Conservation (phyloP, 305 asterid genomes). For the Withania somnifera region DNA sequence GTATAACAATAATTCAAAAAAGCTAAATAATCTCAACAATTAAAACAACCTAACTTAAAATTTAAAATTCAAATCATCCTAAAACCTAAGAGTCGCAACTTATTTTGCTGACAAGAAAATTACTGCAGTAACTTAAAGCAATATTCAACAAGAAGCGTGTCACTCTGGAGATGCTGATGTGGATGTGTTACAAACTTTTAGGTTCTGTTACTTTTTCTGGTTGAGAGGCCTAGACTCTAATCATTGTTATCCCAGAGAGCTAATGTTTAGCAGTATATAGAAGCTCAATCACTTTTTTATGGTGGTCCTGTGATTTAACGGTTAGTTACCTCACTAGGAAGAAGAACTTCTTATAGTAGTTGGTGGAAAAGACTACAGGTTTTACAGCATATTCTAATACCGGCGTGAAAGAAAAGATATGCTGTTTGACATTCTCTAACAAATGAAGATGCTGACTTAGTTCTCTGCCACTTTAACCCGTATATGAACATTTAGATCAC, state of each 20-base stretch:
- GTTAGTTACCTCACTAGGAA: not conserved
- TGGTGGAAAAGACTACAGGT: not conserved
- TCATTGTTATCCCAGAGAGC: not conserved
- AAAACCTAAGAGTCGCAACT: too few species aligned
- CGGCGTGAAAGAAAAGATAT: not conserved
- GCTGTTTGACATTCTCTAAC: not conserved
- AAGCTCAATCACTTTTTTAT: not conserved
- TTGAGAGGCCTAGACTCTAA: not conserved
- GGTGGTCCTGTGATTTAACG: not conserved
- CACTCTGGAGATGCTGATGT: not conserved
- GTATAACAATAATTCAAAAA: too few species aligned
- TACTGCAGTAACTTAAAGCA: too few species aligned
- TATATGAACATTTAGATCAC: not conserved
- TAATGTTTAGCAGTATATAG: not conserved
- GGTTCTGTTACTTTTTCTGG: not conserved
- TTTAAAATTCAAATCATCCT: too few species aligned
- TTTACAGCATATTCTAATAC: not conserved
- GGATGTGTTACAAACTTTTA: not conserved
- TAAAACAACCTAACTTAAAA: too few species aligned
- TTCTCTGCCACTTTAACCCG: not conserved
- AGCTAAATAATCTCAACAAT: too few species aligned
- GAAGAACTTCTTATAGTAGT: not conserved
- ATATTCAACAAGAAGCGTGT: too few species aligned
- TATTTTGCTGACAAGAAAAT: too few species aligned
- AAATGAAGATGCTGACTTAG: not conserved